Percentiles rank a stretch among this genome's conserved stretches.
Conservation (phyloP, 352 stramenopile genomes). For the Globisporangium rhizosaccharum region DNA sequence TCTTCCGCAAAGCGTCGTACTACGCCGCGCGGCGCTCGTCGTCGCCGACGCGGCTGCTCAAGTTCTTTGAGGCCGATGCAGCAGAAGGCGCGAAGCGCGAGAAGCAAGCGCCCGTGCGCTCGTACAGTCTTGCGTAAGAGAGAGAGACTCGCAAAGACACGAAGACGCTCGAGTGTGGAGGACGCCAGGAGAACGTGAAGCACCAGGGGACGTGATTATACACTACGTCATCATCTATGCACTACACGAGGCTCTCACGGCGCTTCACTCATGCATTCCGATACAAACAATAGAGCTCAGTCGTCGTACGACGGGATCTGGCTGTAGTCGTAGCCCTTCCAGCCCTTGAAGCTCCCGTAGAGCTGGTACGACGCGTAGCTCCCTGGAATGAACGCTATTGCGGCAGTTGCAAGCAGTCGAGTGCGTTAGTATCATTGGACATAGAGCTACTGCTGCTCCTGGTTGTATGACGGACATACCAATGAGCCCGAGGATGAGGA, state of each 20-base stretch:
- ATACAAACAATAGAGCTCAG: conserved; percentile 14
- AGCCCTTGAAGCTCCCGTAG: conserved; percentile 78
- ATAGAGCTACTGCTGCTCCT: not conserved
- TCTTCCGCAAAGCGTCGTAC: conserved; percentile 53
- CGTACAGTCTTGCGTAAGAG: conserved; percentile 8
- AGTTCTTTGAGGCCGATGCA: conserved; percentile 12
- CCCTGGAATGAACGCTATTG: conserved; percentile 75
- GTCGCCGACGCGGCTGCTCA: conserved; percentile 23
- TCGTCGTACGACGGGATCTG: conserved; percentile 84
- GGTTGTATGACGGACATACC: conserved; percentile 22
- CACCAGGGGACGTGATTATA: not conserved
- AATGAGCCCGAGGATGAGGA: conserved; percentile 76
- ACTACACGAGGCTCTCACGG: too few relatives aligned
- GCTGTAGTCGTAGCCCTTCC: conserved; percentile 82
- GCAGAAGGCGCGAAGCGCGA: conserved; percentile 11
- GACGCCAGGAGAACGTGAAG: too few relatives aligned
- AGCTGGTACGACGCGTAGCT: conserved; percentile 77
- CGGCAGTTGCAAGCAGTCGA: too few relatives aligned
- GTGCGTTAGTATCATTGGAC: not conserved
- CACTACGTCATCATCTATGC: not conserved
- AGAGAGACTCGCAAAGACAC: not conserved
- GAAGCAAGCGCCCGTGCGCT: conserved; percentile 3
- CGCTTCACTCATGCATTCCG: not conserved
- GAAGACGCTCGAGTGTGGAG: too few relatives aligned
- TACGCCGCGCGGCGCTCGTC: conserved; percentile 33